Evolutionary conservation across 176 grass and related monocot genomes (phyloP).

Genomic region (Rhynchospora pubera): DNA sequence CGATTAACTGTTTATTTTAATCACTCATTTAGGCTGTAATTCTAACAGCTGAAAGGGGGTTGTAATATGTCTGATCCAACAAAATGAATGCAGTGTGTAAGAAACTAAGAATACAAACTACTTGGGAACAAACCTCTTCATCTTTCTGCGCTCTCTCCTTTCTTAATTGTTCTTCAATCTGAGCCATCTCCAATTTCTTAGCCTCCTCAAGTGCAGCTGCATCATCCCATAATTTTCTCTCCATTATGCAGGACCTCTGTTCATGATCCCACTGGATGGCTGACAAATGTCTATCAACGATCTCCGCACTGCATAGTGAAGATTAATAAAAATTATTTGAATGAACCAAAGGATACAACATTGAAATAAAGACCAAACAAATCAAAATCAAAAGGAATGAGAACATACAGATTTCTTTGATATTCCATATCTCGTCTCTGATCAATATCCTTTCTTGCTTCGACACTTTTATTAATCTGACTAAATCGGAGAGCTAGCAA

Average conservation of each 20-base stretch:
- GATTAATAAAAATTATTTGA: background rate
- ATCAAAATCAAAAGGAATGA: background rate
- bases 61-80: background rate
- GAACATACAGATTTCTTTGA: conserved; percentile 77
- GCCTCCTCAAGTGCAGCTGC: conserved; percentile 74
- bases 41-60: background rate
- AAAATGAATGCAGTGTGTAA: too few relatives aligned
- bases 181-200: conserved; percentile 58
- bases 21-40: background rate
- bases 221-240: conserved; percentile 87
- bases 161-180: conserved; percentile 63
- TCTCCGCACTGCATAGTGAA: conserved; percentile 61
- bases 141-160: conserved; percentile 74
- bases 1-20: background rate
- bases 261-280: conserved; percentile 75
- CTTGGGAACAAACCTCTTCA: conserved; percentile 81
- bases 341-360: background rate
- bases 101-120: too few relatives aligned
- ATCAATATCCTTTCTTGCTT: conserved; percentile 69
- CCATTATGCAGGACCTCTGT: conserved; percentile 72
- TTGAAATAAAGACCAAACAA: background rate
- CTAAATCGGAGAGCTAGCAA: conserved; percentile 42
- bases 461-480: conserved; percentile 52
- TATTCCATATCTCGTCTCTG: conserved; percentile 60
- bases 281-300: conserved; percentile 79